These are phyloP conservation scores for Gymnopilus junonius DNA, from an alignment of 768 basidiomycete species.

Conservation along the genomic window DNA sequence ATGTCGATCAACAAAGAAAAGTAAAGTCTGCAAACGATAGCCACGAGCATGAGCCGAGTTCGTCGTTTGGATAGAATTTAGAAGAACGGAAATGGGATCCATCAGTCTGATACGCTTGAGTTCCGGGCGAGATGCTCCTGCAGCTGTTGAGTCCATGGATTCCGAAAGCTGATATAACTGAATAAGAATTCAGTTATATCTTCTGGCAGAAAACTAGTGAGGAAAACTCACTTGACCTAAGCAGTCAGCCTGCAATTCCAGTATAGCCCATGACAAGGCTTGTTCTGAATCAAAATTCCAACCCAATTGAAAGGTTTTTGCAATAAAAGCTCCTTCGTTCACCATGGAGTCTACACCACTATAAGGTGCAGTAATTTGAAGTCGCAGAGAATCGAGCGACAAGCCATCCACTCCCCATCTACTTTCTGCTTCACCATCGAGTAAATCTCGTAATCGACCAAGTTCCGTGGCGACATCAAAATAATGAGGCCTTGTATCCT, in stretches of 20 bases:
- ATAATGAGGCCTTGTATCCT: constrained; percentile 19
- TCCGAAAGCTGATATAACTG: constrained; percentile 73
- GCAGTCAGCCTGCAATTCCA: constrained; percentile 84
- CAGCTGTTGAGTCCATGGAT: constrained; percentile 42
- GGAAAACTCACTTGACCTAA: constrained; percentile 57
- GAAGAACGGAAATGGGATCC: constrained; percentile 61
- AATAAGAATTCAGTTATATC: not conserved
- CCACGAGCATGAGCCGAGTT: constrained; percentile 36
- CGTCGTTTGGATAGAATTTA: constrained; percentile 50
- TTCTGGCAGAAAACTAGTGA: not conserved
- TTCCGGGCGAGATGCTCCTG: constrained; percentile 27
- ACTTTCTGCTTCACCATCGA: constrained; percentile 66
- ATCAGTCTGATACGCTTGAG: constrained; percentile 60
- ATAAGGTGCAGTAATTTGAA: constrained; percentile 45
- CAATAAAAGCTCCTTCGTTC: constrained; percentile 52
- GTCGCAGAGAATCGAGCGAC: constrained; percentile 64
- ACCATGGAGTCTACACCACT: not conserved
- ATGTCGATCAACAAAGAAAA: constrained; percentile 85
- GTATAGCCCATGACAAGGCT: constrained; percentile 77
- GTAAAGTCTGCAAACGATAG: constrained; percentile 73
- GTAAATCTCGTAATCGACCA: constrained; percentile 52
- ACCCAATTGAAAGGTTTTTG: constrained; percentile 73
- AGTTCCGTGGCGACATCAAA: constrained; percentile 53
- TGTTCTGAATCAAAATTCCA: constrained; percentile 71
- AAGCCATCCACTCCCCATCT: constrained; percentile 70